Evolutionary conservation across 805 yeast genomes (phyloP).

Genomic region (Myxozyma udenii): DNA sequence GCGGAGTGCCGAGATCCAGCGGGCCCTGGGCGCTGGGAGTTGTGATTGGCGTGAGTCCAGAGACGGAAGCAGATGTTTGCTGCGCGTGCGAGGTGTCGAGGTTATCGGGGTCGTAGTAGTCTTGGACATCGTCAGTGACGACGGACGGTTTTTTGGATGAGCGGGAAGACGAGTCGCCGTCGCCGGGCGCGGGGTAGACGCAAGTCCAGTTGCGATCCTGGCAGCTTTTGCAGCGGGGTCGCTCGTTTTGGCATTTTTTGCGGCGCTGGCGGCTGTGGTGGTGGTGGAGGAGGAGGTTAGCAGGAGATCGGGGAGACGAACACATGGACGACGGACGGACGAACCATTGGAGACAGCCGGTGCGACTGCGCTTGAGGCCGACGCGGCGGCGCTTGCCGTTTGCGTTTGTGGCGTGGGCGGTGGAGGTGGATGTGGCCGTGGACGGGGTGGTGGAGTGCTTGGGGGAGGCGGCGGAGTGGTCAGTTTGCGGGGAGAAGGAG

Average conservation of each 20-base stretch:
- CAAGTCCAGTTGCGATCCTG: conserved; percentile 24
- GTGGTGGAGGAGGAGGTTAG: neutral
- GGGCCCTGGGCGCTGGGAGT: too few relatives aligned
- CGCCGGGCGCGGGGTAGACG: too few relatives aligned
- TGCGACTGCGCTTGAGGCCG: conserved; percentile 25
- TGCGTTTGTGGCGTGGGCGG: neutral
- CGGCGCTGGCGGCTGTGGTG: conserved; percentile 21
- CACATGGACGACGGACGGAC: neutral
- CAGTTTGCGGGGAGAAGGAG: neutral
- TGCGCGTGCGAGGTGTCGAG: too few relatives aligned
- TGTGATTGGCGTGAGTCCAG: too few relatives aligned
- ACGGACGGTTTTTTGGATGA: too few relatives aligned
- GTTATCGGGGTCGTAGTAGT: too few relatives aligned
- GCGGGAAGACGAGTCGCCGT: too few relatives aligned
- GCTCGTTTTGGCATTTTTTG: conserved; percentile 22
- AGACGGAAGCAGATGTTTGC: neutral
- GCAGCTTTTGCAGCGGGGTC: conserved; percentile 23
- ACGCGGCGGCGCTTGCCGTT: conserved; percentile 12
- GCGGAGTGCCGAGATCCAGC: too few relatives aligned
- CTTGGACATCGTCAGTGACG: too few relatives aligned
- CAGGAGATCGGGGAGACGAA: neutral
- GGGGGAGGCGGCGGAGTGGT: conserved; percentile 1
- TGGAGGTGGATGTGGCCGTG: neutral
- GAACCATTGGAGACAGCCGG: conserved; percentile 27
- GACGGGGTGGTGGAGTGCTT: neutral